Percentiles rank a stretch among this genome's conserved stretches.
These are phyloP conservation scores for Isoetes taiwanensis DNA, from an alignment of 75 land plant species.

Conservation along the genomic window DNA sequence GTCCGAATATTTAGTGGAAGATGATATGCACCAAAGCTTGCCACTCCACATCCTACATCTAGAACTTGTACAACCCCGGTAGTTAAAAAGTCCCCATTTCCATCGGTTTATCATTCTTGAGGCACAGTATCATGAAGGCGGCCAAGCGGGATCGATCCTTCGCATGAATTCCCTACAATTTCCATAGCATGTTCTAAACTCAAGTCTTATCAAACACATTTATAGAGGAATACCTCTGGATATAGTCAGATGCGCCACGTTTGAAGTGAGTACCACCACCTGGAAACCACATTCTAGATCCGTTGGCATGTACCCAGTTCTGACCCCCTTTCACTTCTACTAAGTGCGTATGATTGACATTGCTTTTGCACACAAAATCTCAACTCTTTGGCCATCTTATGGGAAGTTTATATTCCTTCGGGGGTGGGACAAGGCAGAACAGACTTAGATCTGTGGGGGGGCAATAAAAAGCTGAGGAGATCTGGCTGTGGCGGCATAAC, in stretches of 20 bases:
- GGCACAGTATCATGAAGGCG: too few relatives aligned
- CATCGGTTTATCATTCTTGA: slow-evolving; percentile 60
- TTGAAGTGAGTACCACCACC: slow-evolving; percentile 94
- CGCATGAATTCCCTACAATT: neutral
- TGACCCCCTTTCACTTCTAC: slow-evolving; percentile 93
- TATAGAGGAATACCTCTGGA: slow-evolving; percentile 47
- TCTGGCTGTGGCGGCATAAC: too few relatives aligned
- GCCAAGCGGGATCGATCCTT: neutral
- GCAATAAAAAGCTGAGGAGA: too few relatives aligned
- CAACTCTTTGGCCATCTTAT: slow-evolving; percentile 66
- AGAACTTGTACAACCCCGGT: slow-evolving; percentile 64
- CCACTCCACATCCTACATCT: slow-evolving; percentile 90
- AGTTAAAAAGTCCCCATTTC: slow-evolving; percentile 45
- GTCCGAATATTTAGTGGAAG: slow-evolving; percentile 54
- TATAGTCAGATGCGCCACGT: slow-evolving; percentile 73
- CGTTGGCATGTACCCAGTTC: slow-evolving; percentile 77
- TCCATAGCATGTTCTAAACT: neutral
- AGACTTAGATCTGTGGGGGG: slow-evolving; percentile 48
- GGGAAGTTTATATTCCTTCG: slow-evolving; percentile 57
- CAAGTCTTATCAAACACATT: neutral
- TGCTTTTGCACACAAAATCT: slow-evolving; percentile 70
- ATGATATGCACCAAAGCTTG: slow-evolving; percentile 70
- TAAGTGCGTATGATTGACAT: slow-evolving; percentile 70
- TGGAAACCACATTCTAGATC: slow-evolving; percentile 73
- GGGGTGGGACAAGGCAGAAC: slow-evolving; percentile 77